A percentile compares a stretch with the other conserved stretches of the same genome.
These are phyloP conservation scores for Hyaloscypha bicolor DNA, from an alignment of 495 filamentous ascomycete genomes.

Conservation along the genomic window DNA sequence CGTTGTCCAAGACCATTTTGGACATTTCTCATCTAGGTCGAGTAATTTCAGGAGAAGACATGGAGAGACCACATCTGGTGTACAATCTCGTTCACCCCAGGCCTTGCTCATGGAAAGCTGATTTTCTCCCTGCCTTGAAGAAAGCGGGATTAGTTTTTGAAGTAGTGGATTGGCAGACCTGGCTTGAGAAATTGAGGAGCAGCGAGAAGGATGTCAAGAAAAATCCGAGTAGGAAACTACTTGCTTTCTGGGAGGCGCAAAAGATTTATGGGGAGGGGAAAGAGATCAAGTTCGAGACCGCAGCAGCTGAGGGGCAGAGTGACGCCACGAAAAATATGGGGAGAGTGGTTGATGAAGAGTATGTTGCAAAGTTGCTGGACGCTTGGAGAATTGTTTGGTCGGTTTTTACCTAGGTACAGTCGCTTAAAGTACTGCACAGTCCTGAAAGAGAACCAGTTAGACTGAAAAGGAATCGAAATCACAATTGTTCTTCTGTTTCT, in stretches of 20 bases:
- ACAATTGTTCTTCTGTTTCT: background rate
- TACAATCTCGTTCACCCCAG: constrained; percentile 57
- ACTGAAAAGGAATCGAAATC: background rate
- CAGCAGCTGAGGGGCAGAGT: background rate
- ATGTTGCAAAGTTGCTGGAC: constrained; percentile 4
- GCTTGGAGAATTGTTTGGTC: constrained; percentile 13
- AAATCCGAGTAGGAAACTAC: constrained; percentile 63
- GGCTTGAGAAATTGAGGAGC: constrained; percentile 47
- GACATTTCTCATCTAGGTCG: constrained; percentile 11
- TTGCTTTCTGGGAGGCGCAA: constrained; percentile 53
- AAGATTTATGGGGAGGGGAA: constrained; percentile 38
- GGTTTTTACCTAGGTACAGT: too few relatives aligned
- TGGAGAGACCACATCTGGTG: constrained; percentile 36
- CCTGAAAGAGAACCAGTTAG: background rate
- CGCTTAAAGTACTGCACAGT: background rate
- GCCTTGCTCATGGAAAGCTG: constrained; percentile 52
- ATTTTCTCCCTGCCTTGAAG: constrained; percentile 50
- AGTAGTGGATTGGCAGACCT: constrained; percentile 45
- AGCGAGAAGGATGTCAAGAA: constrained; percentile 46
- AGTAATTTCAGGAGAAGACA: constrained; percentile 21
- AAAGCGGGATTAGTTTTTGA: constrained; percentile 48
- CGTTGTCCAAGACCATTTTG: background rate
- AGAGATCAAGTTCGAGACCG: constrained; percentile 5
- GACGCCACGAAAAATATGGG: background rate
- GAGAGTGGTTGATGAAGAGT: constrained; percentile 7